These are phyloP conservation scores for Oenanthe javanica DNA, from an alignment of 140 eudicot species.

Conservation along the genomic window DNA sequence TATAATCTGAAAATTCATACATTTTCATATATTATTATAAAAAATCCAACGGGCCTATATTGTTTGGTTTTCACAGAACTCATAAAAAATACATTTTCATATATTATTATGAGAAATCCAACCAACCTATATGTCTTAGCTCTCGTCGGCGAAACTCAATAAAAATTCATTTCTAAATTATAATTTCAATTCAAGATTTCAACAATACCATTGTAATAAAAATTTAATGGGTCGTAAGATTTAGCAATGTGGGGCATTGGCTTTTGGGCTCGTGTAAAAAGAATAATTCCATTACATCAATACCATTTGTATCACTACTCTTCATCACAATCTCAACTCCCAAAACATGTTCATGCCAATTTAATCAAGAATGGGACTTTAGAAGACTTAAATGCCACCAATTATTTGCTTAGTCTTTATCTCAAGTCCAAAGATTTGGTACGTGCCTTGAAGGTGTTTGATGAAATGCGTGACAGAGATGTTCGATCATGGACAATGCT, in stretches of 20 bases:
- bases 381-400: constrained; percentile 22
- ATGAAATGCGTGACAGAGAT: constrained; percentile 56
- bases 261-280: neutral
- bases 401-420: constrained; percentile 40
- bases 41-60: no score
- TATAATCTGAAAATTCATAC: no score
- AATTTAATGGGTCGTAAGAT: neutral
- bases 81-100: no score
- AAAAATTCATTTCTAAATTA: no score
- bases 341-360: constrained; percentile 29
- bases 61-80: no score
- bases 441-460: constrained; percentile 51
- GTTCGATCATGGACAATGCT: constrained; percentile 73
- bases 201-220: no score
- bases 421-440: constrained; percentile 24
- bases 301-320: constrained; percentile 11
- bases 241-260: constrained; percentile 1
- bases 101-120: no score
- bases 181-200: no score
- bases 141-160: no score
- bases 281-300: neutral
- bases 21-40: no score
- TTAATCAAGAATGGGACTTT: constrained; percentile 43
- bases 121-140: no score
- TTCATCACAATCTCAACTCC: neutral